phyloP scores from a whole-genome alignment of 176 grass and related monocot species.

The Aegilops sharonensis region DNA sequence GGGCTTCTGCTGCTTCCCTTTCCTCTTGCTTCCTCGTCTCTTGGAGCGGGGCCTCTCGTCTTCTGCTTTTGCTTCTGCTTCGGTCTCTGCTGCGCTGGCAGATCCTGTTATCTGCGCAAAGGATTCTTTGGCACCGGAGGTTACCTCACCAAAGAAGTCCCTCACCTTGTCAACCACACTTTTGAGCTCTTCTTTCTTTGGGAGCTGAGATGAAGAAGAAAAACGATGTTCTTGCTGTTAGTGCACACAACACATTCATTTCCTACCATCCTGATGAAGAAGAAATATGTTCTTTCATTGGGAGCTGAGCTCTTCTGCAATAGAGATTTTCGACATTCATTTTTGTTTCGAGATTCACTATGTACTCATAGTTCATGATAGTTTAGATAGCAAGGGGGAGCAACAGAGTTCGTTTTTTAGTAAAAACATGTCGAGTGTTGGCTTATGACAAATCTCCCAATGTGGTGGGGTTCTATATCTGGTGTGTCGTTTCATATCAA shows the following conservation, averaged over 20 bases:
- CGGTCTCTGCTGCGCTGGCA: constrained; percentile 47
- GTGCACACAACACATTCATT: neutral
- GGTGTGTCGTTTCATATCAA: neutral
- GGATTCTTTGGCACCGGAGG: constrained; percentile 74
- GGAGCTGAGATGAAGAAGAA: constrained; percentile 54
- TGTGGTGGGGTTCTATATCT: neutral
- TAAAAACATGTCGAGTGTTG: neutral
- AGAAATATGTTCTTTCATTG: too few species aligned
- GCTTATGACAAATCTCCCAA: neutral
- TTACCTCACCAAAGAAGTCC: constrained; percentile 80
- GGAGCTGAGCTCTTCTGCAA: neutral
- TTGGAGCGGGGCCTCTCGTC: constrained; percentile 31
- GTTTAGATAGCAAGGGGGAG: neutral
- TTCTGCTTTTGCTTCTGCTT: constrained; percentile 51
- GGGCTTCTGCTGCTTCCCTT: constrained; percentile 27
- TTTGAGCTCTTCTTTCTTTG: constrained; percentile 86
- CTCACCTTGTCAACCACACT: constrained; percentile 91
- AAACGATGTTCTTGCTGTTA: constrained; percentile 10
- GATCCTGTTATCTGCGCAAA: constrained; percentile 89
- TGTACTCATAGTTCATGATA: neutral
- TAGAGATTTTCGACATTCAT: neutral
- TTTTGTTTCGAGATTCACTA: neutral
- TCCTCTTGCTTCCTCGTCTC: constrained; percentile 41
- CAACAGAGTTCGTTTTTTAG: neutral
- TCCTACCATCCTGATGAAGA: neutral